Evolutionary conservation across 2,329 filamentous ascomycete genomes (phyloP), one percentile per base, ranked within the genome.

Genomic region (Diaporthe aspalathi): DNA sequence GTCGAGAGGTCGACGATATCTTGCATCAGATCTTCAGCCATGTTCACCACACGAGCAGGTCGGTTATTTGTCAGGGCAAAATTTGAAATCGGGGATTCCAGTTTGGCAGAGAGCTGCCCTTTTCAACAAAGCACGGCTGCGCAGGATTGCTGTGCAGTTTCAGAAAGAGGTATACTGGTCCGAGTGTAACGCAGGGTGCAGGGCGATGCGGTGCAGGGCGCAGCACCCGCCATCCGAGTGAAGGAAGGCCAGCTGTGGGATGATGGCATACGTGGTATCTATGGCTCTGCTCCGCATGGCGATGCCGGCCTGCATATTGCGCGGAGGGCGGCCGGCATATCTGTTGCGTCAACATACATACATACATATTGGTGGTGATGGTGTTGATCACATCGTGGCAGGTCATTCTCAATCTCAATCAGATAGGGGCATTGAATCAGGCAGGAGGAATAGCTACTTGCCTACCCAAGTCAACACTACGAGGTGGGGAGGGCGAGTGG

Each of bases 41-140:
- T 65, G 7, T 12, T 49, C 24, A 49, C 50, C 27, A 63, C 35
- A 45, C 6, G 27, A 16, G n/a, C n/a, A n/a, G n/a, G n/a, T n/a
- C 29, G 16, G 45, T 50, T 29, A 65, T 65, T 65, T 65, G 60
- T 65, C 60, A 65, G 45, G 60, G 29, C 29, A 38, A 22, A 50
- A 65, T 65, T 50, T 65, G 29, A 65, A 65, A 65, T 65, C 27
- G 29, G 6, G 45, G 5, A 6, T 12, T 47, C 7, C 29, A 38
- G 14, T 45, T 22, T 27, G 29, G 60, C 60, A 49, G 27, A 35
- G 45, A 24, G 60, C 38, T 65, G 60, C 60, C 60, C 60, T 65
- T 65, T 65, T 65, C 60, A 65, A 65, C 60, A 24, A 38, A 35
- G 60, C 60, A 65, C 60, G 27, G 24, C n/a, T 50, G 60, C 29